Conservation (phyloP, 257 asterid species). For the Orobanche coerulescens region DNA sequence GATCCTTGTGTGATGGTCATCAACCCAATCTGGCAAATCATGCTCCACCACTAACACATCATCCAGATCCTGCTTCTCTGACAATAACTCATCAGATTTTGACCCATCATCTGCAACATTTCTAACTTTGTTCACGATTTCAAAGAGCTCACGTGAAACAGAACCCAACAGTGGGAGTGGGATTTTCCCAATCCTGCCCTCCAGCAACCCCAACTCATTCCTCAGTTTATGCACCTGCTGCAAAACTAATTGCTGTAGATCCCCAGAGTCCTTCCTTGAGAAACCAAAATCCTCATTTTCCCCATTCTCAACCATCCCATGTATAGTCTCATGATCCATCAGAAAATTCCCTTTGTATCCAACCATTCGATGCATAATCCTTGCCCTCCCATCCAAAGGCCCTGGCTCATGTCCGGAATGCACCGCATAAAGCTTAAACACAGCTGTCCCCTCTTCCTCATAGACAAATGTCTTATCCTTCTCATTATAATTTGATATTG, state of each 20-base stretch:
- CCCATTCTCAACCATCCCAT: slow-evolving; percentile 73
- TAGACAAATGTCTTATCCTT: slow-evolving; percentile 91
- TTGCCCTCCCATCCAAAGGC: slow-evolving; percentile 88
- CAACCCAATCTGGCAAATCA: slow-evolving; percentile 95
- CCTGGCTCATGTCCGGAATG: slow-evolving; percentile 98
- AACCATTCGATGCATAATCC: slow-evolving; percentile 90
- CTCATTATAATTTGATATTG: slow-evolving; percentile 82
- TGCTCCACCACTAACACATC: slow-evolving; percentile 90
- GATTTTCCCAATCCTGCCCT: slow-evolving; percentile 61
- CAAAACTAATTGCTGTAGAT: slow-evolving; percentile 54
- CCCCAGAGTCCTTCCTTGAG: slow-evolving; percentile 53
- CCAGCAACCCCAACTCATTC: slow-evolving; percentile 74
- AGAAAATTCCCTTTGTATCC: slow-evolving; percentile 82
- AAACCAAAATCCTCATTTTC: slow-evolving; percentile 67
- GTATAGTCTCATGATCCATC: slow-evolving; percentile 71
- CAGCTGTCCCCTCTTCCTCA: slow-evolving; percentile 95
- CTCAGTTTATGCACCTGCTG: slow-evolving; percentile 77
- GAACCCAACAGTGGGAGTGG: slow-evolving; percentile 53
- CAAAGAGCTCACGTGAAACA: slow-evolving; percentile 71
- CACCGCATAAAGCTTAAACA: slow-evolving; percentile 88
- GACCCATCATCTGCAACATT: slow-evolving; percentile 71
- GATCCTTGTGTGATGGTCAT: slow-evolving; percentile 61
- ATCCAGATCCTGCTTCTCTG: slow-evolving; percentile 68
- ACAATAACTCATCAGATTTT: slow-evolving; percentile 45
- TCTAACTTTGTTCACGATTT: slow-evolving; percentile 54